phyloP scores from a whole-genome alignment of 495 filamentous ascomycete genomes.

The Penicillium angulare region DNA sequence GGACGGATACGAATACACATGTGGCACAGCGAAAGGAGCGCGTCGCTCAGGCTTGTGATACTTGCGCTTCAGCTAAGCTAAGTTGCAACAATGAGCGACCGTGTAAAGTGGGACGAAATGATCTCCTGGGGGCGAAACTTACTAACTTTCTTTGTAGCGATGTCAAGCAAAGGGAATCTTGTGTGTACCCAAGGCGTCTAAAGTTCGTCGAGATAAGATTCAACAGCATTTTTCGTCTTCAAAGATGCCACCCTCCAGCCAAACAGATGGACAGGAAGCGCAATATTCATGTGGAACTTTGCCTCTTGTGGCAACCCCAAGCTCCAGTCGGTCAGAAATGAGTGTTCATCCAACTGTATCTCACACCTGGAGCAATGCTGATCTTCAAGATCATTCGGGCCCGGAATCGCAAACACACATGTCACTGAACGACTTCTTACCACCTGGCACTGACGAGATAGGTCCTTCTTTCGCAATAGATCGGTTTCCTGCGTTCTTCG shows the following conservation, averaged over 20 bases:
- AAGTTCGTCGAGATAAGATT: too few relatives aligned
- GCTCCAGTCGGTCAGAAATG: constrained; percentile 8
- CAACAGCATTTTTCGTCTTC: background rate
- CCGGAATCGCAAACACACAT: background rate
- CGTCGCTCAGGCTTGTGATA: constrained; percentile 21
- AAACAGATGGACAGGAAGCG: background rate
- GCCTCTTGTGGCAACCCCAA: constrained; percentile 3
- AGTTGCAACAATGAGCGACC: constrained; percentile 28
- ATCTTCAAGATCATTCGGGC: background rate
- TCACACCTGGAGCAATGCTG: constrained; percentile 3
- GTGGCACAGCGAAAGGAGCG: too few relatives aligned
- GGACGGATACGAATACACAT: too few relatives aligned
- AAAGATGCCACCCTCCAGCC: background rate
- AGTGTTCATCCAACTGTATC: constrained; percentile 1
- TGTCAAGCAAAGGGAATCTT: constrained; percentile 13
- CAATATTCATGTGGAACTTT: background rate
- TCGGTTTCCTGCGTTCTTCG: constrained; percentile 27
- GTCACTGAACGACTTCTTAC: background rate
- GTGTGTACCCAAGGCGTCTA: constrained; percentile 4
- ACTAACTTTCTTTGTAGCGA: constrained; percentile 4
- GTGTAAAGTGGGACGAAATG: constrained; percentile 11
- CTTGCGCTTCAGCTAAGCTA: constrained; percentile 22
- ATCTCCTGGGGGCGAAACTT: too few relatives aligned
- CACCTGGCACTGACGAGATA: background rate
- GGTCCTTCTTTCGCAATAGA: constrained; percentile 3